Percentiles rank a stretch among this genome's conserved stretches.
Evolutionary conservation across 768 basidiomycete genomes (phyloP).

Genomic region (Clitopilus passeckerianus): DNA sequence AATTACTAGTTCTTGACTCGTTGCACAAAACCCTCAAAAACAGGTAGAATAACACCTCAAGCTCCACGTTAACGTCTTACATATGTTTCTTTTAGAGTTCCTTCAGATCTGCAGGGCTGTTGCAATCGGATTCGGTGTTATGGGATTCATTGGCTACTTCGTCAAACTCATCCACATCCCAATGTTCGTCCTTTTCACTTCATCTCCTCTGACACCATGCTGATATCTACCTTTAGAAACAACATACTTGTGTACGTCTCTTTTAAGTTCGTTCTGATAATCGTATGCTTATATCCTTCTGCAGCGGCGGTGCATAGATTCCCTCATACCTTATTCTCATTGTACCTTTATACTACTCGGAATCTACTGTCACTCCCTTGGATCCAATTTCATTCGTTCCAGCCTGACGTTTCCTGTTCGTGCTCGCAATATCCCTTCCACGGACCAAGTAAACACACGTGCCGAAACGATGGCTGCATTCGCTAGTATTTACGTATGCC

Average conservation of each 20-base stretch:
- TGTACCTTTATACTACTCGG: slow-evolving; percentile 1
- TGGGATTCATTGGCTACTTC: slow-evolving; percentile 99
- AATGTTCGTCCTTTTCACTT: slow-evolving; percentile 61
- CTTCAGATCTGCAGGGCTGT: slow-evolving; percentile 93
- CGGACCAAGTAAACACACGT: no score
- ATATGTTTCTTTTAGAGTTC: slow-evolving; percentile 59
- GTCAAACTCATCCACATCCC: slow-evolving; percentile 98
- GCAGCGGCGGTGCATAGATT: slow-evolving; percentile 63
- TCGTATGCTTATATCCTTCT: slow-evolving; percentile 12
- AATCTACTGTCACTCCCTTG: background rate
- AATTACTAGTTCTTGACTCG: slow-evolving; percentile 82
- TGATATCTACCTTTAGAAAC: slow-evolving; percentile 51
- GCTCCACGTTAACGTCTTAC: background rate
- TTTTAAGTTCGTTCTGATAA: slow-evolving; percentile 7
- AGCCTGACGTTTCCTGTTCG: background rate
- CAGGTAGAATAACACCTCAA: slow-evolving; percentile 49
- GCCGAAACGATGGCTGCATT: no score
- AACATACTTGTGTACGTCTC: slow-evolving; percentile 92
- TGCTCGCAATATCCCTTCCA: no score
- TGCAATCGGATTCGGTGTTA: slow-evolving; percentile 95
- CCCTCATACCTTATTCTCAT: slow-evolving; percentile 2
- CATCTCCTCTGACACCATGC: slow-evolving; percentile 10
- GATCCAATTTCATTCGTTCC: slow-evolving; percentile 1
- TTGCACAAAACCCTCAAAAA: slow-evolving; percentile 96
- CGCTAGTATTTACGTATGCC: no score